These are phyloP conservation scores for Avicennia marina DNA, from an alignment of 257 asterid species.

Conservation along the genomic window DNA sequence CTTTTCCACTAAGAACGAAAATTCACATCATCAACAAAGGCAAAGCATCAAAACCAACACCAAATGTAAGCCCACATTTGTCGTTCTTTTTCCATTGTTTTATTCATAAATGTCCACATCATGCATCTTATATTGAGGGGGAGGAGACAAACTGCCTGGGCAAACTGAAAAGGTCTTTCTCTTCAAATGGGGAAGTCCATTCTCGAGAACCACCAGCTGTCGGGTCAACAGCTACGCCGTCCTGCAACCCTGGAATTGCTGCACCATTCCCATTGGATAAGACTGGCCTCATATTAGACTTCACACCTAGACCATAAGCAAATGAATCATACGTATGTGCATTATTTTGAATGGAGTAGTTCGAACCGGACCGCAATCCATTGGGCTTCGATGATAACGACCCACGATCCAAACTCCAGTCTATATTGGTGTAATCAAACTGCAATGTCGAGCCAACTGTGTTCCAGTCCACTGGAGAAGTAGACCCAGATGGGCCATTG, in stretches of 20 bases:
- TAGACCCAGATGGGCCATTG: constrained; percentile 34
- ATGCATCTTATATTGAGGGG: constrained; percentile 51
- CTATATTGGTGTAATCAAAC: constrained; percentile 50
- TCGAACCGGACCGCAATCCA: constrained; percentile 44
- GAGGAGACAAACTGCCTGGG: constrained; percentile 93
- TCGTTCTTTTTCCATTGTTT: constrained; percentile 28
- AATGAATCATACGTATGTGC: constrained; percentile 39
- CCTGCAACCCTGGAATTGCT: constrained; percentile 41
- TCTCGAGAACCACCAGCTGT: constrained; percentile 52
- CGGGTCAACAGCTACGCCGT: constrained; percentile 47
- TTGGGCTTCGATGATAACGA: constrained; percentile 23
- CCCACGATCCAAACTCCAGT: constrained; percentile 59
- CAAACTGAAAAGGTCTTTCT: constrained; percentile 79
- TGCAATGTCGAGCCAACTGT: constrained; percentile 38
- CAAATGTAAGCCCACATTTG: constrained; percentile 28
- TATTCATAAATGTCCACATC: constrained; percentile 26
- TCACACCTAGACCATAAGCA: constrained; percentile 42
- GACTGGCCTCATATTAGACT: constrained; percentile 11
- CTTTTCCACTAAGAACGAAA: constrained; percentile 26
- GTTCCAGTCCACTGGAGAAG: constrained; percentile 55
- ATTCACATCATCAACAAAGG: constrained; percentile 35
- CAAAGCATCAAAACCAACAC: constrained; percentile 45
- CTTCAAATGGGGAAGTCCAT: constrained; percentile 95
- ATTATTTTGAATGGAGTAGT: constrained; percentile 36
- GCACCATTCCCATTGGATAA: constrained; percentile 25